Evolutionary conservation across 345 rosid genomes (phyloP).

Genomic region (Camelina sativa): DNA sequence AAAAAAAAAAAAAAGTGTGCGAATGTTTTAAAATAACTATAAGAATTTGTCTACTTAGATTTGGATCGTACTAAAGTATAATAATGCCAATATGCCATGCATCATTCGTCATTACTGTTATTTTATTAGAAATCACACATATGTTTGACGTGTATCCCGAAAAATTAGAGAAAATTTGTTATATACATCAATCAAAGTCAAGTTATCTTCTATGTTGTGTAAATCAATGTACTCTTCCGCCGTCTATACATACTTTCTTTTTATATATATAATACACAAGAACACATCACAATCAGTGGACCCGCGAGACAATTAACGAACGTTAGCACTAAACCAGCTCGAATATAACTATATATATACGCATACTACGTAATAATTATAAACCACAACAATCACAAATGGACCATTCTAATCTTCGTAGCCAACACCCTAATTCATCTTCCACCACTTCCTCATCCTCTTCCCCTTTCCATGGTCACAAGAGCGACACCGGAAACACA

Average conservation of each 20-base stretch:
- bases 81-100: neutral
- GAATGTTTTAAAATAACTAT: neutral
- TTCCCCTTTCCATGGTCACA: slow-evolving; percentile 45
- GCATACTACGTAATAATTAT: slow-evolving; percentile 8
- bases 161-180: neutral
- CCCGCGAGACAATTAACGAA: neutral
- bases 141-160: neutral
- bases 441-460: slow-evolving; percentile 47
- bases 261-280: neutral
- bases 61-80: neutral
- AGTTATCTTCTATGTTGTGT: neutral
- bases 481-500: slow-evolving; percentile 27
- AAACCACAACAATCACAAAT: slow-evolving; percentile 25
- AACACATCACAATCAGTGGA: neutral
- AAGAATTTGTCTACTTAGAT: neutral
- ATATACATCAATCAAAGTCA: slow-evolving; percentile 1
- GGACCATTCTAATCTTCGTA: slow-evolving; percentile 20
- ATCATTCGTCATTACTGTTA: neutral
- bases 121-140: neutral
- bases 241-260: neutral
- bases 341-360: slow-evolving; percentile 25
- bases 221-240: neutral
- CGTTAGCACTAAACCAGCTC: neutral
- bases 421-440: slow-evolving; percentile 38
- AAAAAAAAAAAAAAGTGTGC: neutral